Base-by-base conservation (phyloP, 768 basidiomycete species). In the Xanthoconium stramineum region DNA sequence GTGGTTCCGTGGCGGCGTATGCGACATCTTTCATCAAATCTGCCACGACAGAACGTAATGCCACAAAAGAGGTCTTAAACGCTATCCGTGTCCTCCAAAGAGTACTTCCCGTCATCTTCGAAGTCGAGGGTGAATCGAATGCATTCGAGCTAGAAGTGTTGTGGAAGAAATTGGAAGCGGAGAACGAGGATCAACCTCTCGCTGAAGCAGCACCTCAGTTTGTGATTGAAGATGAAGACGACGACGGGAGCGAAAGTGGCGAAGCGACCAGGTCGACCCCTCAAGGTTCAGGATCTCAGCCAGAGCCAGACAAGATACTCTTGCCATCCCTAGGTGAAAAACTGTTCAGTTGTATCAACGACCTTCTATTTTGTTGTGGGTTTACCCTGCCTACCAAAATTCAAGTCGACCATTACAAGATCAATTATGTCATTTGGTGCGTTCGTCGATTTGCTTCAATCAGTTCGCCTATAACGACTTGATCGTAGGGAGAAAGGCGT, bases 351-450 rank as follows among this genome's bases (percentile, higher is more conserved):
- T 85, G 86, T 56, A 75, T 92, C 11, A 82, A 92, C 54, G 95
- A 98, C 68, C 77, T 98, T 12, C 69, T 97, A 38, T 98, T 96
- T 70, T 94, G 93, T 67, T 95, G 92, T 62, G 94, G 92, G 13
- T 97, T 98, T 64, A 96, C 94, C 0, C 74, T 98, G 10, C 91
- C 96, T 10, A 80, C 80, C 30, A 83, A 82, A 69, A 76, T 89
- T 44, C 87, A 91, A 68, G 81, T 85, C 47, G 86, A 89, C 65
- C 86, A 88, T 62, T 83, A 91, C 69, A 89, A 91, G 68, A 86
- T 94, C 44, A 86, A 88, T 68, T 89, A 94, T 76, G 77, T 89
- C 24, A 95, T 95, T 52, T 96, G 93, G 92, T 92, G 69, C 57
- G 87, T 70, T 58, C 7, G 14, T 55, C 20, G 40, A 48, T 36